phyloP scores from a whole-genome alignment of 2,329 filamentous ascomycete genomes.

The Trichoderma afroharzianum region DNA sequence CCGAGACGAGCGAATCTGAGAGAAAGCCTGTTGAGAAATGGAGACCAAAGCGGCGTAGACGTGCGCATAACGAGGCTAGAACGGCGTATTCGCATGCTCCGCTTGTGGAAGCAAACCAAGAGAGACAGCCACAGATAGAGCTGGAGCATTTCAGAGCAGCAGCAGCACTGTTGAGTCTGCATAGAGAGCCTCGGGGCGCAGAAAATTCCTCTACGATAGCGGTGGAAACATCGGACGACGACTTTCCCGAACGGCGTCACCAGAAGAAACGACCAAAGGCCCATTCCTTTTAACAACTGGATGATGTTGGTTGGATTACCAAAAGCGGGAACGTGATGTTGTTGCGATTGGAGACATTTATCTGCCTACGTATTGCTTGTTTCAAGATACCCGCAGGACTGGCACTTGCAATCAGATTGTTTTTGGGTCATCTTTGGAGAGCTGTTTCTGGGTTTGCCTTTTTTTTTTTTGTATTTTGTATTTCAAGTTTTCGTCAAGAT shows the following conservation, averaged over 20 bases:
- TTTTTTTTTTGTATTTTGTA: background rate
- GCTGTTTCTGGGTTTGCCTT: background rate
- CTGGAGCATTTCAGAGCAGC: conserved; percentile 18
- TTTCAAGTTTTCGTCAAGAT: background rate
- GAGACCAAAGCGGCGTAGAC: conserved; percentile 8
- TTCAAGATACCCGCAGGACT: conserved; percentile 5
- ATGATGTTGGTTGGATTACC: background rate
- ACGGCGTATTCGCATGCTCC: background rate
- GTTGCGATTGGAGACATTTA: background rate
- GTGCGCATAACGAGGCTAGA: background rate
- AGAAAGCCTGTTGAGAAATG: background rate
- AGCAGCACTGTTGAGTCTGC: conserved; percentile 17
- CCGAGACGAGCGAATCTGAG: background rate
- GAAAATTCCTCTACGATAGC: background rate
- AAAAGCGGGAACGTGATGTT: background rate
- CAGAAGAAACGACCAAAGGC: conserved; percentile 17
- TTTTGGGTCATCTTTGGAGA: background rate
- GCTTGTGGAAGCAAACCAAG: background rate
- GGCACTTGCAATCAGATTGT: conserved; percentile 2
- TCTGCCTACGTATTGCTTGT: background rate
- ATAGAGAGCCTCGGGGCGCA: background rate
- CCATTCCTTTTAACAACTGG: background rate
- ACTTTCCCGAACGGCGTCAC: background rate
- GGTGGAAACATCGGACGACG: background rate
- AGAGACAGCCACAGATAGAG: background rate